phyloP scores from a whole-genome alignment of 2,329 filamentous ascomycete genomes.

The Aspergillus nomiae region DNA sequence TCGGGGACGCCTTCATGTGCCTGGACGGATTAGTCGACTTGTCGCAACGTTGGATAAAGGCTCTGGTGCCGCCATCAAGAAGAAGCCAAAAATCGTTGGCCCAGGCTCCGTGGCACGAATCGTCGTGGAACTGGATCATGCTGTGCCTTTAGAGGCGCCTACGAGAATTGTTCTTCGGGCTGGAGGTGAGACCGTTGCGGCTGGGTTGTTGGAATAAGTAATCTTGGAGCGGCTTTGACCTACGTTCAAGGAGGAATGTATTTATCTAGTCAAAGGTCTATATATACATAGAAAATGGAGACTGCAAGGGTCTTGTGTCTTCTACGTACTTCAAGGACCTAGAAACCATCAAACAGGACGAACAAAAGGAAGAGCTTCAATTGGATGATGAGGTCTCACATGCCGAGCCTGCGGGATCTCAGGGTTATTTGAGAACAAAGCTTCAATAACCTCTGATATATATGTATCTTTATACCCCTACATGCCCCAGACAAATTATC shows the following conservation, averaged over 20 bases:
- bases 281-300: background rate
- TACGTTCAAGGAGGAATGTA: background rate
- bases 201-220: constrained; percentile 71
- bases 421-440: too few relatives aligned
- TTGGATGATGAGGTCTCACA: too few relatives aligned
- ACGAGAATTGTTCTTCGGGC: constrained; percentile 79
- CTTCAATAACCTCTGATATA: too few relatives aligned
- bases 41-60: constrained; percentile 76
- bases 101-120: constrained; percentile 77
- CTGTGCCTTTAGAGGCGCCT: constrained; percentile 77
- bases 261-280: background rate
- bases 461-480: too few relatives aligned
- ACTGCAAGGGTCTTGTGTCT: background rate
- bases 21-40: constrained; percentile 73
- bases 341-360: background rate
- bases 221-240: background rate
- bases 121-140: constrained; percentile 70
- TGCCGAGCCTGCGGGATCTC: too few relatives aligned
- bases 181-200: constrained; percentile 81
- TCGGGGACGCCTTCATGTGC: constrained; percentile 76
- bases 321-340: background rate
- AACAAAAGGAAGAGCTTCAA: too few relatives aligned
- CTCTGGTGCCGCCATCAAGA: constrained; percentile 74
- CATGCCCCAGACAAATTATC: too few relatives aligned
- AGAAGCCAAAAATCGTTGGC: constrained; percentile 80